Conservation (phyloP, 306 rosid species). For the barrel medic (Medicago truncatula) region DNA sequence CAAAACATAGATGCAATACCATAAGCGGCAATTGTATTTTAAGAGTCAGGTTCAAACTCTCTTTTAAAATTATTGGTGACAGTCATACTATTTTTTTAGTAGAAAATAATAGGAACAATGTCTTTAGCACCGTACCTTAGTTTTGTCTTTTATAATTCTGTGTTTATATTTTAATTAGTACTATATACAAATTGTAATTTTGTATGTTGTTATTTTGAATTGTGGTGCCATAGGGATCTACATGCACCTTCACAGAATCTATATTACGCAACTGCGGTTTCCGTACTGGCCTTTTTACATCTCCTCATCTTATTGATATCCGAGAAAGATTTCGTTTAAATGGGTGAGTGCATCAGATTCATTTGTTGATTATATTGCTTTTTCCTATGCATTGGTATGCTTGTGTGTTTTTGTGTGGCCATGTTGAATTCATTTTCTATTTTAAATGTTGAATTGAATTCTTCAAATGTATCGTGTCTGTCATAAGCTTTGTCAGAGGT, state of each 20-base stretch:
- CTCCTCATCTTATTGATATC: conserved; percentile 97
- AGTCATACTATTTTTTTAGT: neutral
- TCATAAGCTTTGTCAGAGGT: conserved; percentile 24
- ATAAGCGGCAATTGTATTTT: neutral
- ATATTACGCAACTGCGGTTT: conserved; percentile 92
- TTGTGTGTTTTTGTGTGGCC: conserved; percentile 3
- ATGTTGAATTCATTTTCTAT: neutral
- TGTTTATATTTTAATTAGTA: neutral
- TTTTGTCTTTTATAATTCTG: neutral
- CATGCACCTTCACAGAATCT: conserved; percentile 89
- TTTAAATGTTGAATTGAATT: too few species aligned
- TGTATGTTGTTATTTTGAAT: conserved; percentile 43
- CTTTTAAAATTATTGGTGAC: neutral
- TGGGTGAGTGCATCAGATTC: conserved; percentile 71
- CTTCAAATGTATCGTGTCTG: neutral
- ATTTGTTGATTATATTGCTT: conserved; percentile 17
- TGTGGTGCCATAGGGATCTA: conserved; percentile 77
- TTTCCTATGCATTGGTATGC: conserved; percentile 25
- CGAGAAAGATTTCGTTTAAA: conserved; percentile 91
- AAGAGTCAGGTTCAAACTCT: neutral
- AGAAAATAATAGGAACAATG: neutral
- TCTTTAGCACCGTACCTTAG: neutral
- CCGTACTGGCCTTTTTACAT: conserved; percentile 91
- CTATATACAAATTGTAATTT: conserved; percentile 29
- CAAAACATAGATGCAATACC: too few species aligned